phyloP scores from a whole-genome alignment of 176 grass and related monocot species.

The Oryza meridionalis region DNA sequence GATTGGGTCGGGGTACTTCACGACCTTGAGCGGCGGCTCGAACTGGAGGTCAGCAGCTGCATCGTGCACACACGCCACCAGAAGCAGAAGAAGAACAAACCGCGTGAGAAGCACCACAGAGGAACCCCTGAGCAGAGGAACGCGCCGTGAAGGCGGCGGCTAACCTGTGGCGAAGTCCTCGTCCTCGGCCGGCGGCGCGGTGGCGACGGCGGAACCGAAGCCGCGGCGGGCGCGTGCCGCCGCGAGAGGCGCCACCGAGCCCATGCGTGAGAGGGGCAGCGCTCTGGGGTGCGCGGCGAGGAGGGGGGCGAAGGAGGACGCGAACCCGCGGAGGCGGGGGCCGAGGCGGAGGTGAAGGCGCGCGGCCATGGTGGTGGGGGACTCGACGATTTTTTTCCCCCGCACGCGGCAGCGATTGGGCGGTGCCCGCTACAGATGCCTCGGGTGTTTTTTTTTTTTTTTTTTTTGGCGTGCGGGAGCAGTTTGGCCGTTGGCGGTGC shows the following conservation, averaged over 20 bases:
- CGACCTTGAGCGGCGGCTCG: constrained; percentile 73
- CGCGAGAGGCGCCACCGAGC: constrained; percentile 39
- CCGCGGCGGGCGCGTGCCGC: constrained; percentile 45
- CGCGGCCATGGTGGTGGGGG: constrained; percentile 11
- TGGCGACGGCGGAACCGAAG: constrained; percentile 34
- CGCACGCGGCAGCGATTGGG: not conserved
- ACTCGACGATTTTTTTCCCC: too few species aligned
- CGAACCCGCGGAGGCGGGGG: constrained; percentile 33
- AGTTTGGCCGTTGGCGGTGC: not conserved
- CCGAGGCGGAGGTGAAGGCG: constrained; percentile 27
- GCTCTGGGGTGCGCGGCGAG: constrained; percentile 12
- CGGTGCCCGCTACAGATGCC: too few species aligned
- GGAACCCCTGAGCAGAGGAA: not conserved
- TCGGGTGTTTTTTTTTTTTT: too few species aligned
- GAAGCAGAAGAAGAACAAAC: constrained; percentile 3
- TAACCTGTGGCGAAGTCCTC: constrained; percentile 74
- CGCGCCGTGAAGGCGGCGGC: not conserved
- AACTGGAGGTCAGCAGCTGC: constrained; percentile 83
- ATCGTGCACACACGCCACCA: not conserved
- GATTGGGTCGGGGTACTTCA: constrained; percentile 81
- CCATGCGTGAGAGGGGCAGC: constrained; percentile 1
- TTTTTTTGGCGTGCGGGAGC: not conserved
- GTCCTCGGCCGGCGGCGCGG: constrained; percentile 33
- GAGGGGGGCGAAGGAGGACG: constrained; percentile 30
- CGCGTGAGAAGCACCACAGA: not conserved